Base-by-base conservation (phyloP, 331 rosid species). In the Stylosanthes scabra region DNA sequence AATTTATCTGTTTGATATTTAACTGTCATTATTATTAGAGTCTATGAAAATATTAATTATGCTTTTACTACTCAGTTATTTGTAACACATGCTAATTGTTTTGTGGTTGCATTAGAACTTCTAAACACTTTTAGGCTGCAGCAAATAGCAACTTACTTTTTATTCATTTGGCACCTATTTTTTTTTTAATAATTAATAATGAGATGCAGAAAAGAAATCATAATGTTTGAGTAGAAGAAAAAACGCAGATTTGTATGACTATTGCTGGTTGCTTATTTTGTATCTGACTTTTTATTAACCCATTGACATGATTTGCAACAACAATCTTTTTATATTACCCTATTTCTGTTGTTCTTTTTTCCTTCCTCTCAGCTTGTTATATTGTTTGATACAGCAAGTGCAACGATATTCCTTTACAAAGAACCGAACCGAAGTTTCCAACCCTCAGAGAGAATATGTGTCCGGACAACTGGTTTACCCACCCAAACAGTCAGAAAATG, bases 391-490 rank as follows among this genome's bases (percentile, higher is more conserved):
- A 78, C 92, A 91, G 97, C 89, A 75, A 64, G 87, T 77, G 68
- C 87, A 82, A 67, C 84, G 74, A n/a, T 76, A 72, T 71, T 78
- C 89, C 56, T 68, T 74, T 76, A 68, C 80, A 11, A 85, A 39
- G 77, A 78, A 84, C 83, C 86, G 66, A 60, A 80, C 85, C 25
- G 95, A 90, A 58, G 63, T 81, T 42, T 77, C 86, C 68, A 74
- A 80, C 51, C 81, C 74, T 7, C 83, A 42, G 9, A 58, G 90
- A 63, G 82, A 85, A 73, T 56, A 90, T 12, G 83, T 84, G 80
- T 87, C 99, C 41, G 93, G 97, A 62, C 63, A 63, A 71, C 73
- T 77, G 20, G 82, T 74, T 59, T 85, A 76, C 66, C 90, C 91
- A 45, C 72, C 79, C 27, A 88, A 86, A 74, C 91, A 78, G 25